Conservation (phyloP, 352 stramenopile genomes). For the Globisporangium heterothallicum region DNA sequence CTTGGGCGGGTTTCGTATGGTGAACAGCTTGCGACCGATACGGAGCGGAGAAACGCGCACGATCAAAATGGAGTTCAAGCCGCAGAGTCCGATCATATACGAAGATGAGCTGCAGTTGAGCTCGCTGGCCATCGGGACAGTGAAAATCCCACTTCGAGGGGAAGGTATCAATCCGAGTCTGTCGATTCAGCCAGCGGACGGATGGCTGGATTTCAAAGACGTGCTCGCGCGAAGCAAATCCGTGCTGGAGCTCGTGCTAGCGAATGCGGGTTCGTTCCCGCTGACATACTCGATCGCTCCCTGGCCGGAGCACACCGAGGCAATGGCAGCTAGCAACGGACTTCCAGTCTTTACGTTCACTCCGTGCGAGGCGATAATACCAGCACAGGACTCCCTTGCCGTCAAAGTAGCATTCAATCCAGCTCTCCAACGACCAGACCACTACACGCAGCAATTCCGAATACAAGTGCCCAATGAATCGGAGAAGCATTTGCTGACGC, state of each 20-base stretch:
- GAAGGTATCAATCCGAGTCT: slow-evolving; percentile 81
- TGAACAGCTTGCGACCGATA: slow-evolving; percentile 62
- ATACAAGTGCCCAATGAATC: slow-evolving; percentile 74
- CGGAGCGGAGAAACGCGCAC: slow-evolving; percentile 16
- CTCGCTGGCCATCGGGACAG: slow-evolving; percentile 20
- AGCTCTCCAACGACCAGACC: slow-evolving; percentile 43
- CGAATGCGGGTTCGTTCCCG: slow-evolving; percentile 65
- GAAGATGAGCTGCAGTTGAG: slow-evolving; percentile 68
- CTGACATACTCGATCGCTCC: slow-evolving; percentile 43
- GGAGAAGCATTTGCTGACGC: slow-evolving; percentile 48
- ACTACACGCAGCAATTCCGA: slow-evolving; percentile 50
- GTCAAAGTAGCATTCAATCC: slow-evolving; percentile 67
- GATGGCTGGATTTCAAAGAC: slow-evolving; percentile 60
- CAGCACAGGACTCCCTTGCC: slow-evolving; percentile 36
- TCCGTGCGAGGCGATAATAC: slow-evolving; percentile 54
- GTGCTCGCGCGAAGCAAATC: slow-evolving; percentile 49
- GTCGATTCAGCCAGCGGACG: slow-evolving; percentile 51
- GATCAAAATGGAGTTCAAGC: slow-evolving; percentile 66
- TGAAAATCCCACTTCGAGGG: slow-evolving; percentile 40
- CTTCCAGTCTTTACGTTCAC: slow-evolving; percentile 60
- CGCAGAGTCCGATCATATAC: slow-evolving; percentile 43
- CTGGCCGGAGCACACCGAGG: slow-evolving; percentile 1
- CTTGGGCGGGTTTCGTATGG: slow-evolving; percentile 75
- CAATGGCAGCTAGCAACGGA: slow-evolving; percentile 14
- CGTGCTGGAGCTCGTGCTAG: slow-evolving; percentile 40